phyloP scores from a whole-genome alignment of 2,329 filamentous ascomycete species.

The Daldinia sp. region DNA sequence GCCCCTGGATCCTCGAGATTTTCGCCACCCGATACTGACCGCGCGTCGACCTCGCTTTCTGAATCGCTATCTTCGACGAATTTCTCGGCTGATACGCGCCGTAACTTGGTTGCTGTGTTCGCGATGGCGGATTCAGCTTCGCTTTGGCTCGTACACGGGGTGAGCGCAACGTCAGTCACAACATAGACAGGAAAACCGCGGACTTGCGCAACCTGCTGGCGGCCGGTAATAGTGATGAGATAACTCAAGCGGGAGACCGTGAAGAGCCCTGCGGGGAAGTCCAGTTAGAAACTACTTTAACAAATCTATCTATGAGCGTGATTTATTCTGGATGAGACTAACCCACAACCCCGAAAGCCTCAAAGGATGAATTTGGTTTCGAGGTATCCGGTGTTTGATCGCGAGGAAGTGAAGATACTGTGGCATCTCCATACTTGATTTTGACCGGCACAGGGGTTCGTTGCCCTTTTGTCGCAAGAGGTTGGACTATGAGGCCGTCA shows the following conservation, averaged over 20 bases:
- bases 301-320: background rate
- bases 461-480: constrained; percentile 67
- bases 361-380: constrained; percentile 60
- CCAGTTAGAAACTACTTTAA: constrained; percentile 21
- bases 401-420: constrained; percentile 54
- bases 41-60: constrained; percentile 59
- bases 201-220: constrained; percentile 88
- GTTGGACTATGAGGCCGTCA: constrained; percentile 84
- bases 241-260: constrained; percentile 83
- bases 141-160: constrained; percentile 78
- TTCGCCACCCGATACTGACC: constrained; percentile 47
- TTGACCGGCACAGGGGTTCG: constrained; percentile 63
- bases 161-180: constrained; percentile 88
- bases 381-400: constrained; percentile 56
- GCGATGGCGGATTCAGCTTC: constrained; percentile 78
- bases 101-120: constrained; percentile 61
- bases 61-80: constrained; percentile 49
- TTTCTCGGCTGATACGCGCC: constrained; percentile 42
- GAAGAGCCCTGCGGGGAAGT: constrained; percentile 71
- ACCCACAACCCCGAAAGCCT: constrained; percentile 69
- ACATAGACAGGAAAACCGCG: constrained; percentile 84
- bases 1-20: constrained; percentile 45
- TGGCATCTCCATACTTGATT: constrained; percentile 73
- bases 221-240: constrained; percentile 84
- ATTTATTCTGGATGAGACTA: constrained; percentile 29